phyloP scores from a whole-genome alignment of 176 grass and related monocot genomes.

The Lolium multiflorum region DNA sequence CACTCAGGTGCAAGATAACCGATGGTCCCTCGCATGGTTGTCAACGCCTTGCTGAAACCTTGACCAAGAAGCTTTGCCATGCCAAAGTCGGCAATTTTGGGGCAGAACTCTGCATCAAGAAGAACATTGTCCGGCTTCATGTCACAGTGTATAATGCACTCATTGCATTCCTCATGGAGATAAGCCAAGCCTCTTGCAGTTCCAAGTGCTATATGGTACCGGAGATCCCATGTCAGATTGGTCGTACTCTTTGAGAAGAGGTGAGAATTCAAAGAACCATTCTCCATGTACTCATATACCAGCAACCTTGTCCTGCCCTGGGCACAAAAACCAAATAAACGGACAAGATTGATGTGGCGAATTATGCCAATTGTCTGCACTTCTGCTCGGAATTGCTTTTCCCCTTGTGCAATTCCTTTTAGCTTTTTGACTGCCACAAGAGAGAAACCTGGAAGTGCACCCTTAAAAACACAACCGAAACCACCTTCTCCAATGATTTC shows the following conservation, averaged over 20 bases:
- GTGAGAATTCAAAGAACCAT: not conserved
- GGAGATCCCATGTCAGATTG: not conserved
- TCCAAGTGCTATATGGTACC: not conserved
- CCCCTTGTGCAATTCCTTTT: too few species aligned
- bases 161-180: not conserved
- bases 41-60: not conserved
- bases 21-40: not conserved
- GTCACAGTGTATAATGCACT: not conserved
- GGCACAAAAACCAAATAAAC: not conserved
- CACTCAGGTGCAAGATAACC: not conserved
- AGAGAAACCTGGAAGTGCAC: too few species aligned
- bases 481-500: too few species aligned
- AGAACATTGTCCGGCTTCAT: not conserved
- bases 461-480: not conserved
- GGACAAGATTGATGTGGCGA: too few species aligned
- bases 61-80: slow-evolving; percentile 4
- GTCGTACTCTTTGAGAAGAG: not conserved
- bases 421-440: too few species aligned
- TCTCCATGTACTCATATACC: not conserved
- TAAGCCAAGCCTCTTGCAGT: not conserved
- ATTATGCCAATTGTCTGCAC: too few species aligned
- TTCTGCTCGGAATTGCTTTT: not conserved
- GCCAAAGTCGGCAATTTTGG: not conserved
- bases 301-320: not conserved
- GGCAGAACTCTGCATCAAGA: not conserved